A percentile compares a stretch with the other conserved stretches of the same genome.
These are phyloP conservation scores for Colletotrichum sojae DNA, from an alignment of 2,329 filamentous ascomycete species.

Conservation along the genomic window DNA sequence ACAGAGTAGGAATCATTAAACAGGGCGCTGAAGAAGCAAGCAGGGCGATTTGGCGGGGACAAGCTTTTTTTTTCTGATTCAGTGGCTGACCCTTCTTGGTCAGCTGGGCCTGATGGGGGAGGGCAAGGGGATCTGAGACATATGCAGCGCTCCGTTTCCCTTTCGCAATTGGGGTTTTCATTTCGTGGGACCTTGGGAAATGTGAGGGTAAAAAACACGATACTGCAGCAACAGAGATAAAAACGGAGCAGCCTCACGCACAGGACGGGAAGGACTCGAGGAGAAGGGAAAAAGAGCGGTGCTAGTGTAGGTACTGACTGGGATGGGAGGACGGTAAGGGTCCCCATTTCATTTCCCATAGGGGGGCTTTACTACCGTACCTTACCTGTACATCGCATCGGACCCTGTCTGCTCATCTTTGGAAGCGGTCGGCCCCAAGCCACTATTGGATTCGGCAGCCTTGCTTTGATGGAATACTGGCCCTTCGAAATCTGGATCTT, in stretches of 20 bases:
- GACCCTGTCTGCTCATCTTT: slow-evolving; percentile 17
- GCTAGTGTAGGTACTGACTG: too few relatives aligned
- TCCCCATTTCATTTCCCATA: too few relatives aligned
- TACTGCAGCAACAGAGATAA: background rate
- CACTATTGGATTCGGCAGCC: slow-evolving; percentile 16
- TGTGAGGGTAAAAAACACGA: background rate
- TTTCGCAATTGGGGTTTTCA: background rate
- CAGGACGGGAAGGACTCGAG: too few relatives aligned
- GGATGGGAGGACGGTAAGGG: too few relatives aligned
- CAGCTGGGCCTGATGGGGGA: background rate
- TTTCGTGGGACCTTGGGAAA: slow-evolving; percentile 1
- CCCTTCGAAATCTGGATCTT: background rate
- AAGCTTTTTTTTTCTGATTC: background rate
- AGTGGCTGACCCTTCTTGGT: background rate
- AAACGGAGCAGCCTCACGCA: too few relatives aligned
- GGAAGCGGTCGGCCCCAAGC: slow-evolving; percentile 8
- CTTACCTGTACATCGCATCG: slow-evolving; percentile 10
- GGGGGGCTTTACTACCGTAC: background rate
- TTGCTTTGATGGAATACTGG: background rate
- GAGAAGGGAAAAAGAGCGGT: too few relatives aligned
- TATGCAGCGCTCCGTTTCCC: slow-evolving; percentile 11
- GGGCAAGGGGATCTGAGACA: slow-evolving; percentile 18
- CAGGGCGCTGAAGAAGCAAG: slow-evolving; percentile 16
- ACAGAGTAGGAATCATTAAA: background rate
- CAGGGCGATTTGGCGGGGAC: background rate